phyloP scores from a whole-genome alignment of 2,329 filamentous ascomycete species.

The Penicillium hordei region DNA sequence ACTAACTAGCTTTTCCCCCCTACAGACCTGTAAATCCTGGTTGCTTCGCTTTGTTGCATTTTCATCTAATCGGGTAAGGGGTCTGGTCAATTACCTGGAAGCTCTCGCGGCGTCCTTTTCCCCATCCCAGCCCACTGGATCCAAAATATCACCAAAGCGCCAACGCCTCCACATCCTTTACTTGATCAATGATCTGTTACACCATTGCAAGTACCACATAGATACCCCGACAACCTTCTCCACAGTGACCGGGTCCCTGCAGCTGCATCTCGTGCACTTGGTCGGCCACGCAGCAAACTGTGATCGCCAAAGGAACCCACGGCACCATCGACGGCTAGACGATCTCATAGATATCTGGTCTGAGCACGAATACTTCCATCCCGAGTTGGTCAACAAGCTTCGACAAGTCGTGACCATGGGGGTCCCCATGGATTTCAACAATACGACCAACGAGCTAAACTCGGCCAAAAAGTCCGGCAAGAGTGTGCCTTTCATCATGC shows the following conservation, averaged over 20 bases:
- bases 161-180: conserved; percentile 75
- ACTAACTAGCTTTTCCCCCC: conserved; percentile 35
- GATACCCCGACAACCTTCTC: conserved; percentile 44
- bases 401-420: conserved; percentile 53
- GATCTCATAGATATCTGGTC: conserved; percentile 70
- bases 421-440: conserved; percentile 30
- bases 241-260: conserved; percentile 57
- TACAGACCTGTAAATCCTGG: conserved; percentile 83
- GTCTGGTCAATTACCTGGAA: conserved; percentile 73
- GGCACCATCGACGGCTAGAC: conserved; percentile 64
- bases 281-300: conserved; percentile 56
- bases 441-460: conserved; percentile 24
- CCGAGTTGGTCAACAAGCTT: conserved; percentile 58
- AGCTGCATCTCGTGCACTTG: conserved; percentile 62
- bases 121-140: conserved; percentile 25
- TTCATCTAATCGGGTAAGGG: conserved; percentile 64
- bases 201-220: conserved; percentile 62
- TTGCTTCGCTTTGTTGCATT: conserved; percentile 69
- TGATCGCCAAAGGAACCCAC: conserved; percentile 60
- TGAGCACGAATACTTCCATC: conserved; percentile 62
- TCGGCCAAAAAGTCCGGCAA: conserved; percentile 48
- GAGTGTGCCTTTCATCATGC: conserved; percentile 67
- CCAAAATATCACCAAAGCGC: conserved; percentile 59
- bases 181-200: conserved; percentile 73
- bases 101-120: conserved; percentile 64